phyloP scores from a whole-genome alignment of 148 eudicot genomes.

The Suaeda aralocaspica region DNA sequence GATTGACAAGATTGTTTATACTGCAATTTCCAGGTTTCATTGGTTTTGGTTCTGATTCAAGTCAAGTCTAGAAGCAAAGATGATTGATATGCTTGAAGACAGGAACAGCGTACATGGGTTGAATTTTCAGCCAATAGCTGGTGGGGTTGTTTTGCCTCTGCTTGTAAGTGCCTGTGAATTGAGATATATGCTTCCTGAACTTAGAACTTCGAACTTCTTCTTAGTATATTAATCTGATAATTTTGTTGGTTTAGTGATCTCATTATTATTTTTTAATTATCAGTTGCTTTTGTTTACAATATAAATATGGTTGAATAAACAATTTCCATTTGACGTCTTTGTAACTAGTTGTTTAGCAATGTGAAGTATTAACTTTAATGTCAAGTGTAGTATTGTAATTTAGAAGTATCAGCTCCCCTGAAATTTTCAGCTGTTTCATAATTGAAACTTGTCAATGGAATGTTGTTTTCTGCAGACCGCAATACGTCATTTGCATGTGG shows the following conservation, averaged over 20 bases:
- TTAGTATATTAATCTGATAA: too few relatives aligned
- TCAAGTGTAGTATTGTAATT: background rate
- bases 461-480: background rate
- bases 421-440: background rate
- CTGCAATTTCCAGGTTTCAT: constrained; percentile 10
- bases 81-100: constrained; percentile 5
- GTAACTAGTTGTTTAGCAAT: background rate
- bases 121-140: background rate
- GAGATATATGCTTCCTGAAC: background rate
- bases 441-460: too few relatives aligned
- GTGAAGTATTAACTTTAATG: background rate
- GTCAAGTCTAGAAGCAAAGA: constrained; percentile 1
- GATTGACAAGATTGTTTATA: constrained; percentile 10
- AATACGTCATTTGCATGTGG: background rate
- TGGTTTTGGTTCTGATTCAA: constrained; percentile 6
- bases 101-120: constrained; percentile 1
- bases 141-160: constrained; percentile 13
- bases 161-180: background rate
- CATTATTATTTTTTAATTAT: background rate
- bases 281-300: background rate
- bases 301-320: background rate
- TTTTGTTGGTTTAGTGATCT: background rate
- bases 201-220: too few relatives aligned
- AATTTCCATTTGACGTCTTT: background rate
- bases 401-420: too few relatives aligned